A percentile compares a stretch with the other conserved stretches of the same genome.
phyloP scores from a whole-genome alignment of 257 asterid species.

The Jacaranda mimosifolia region DNA sequence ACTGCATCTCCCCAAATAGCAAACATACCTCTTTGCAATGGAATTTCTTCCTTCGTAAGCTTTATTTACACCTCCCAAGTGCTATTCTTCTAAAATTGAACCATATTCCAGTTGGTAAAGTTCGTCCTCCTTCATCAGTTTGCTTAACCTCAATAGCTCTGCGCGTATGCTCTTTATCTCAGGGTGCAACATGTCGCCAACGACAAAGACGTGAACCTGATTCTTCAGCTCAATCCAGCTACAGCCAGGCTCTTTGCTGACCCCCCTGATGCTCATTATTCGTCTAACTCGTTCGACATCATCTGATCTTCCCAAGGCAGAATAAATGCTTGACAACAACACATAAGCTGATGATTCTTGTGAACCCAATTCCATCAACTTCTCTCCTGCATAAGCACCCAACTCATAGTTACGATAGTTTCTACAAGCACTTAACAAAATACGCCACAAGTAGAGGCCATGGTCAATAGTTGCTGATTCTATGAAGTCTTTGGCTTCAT shows the following conservation, averaged over 20 bases:
- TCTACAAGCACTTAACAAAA: conserved; percentile 76
- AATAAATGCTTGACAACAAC: conserved; percentile 79
- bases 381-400: conserved; percentile 93
- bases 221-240: conserved; percentile 92
- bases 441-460: conserved; percentile 83
- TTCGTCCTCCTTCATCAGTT: conserved; percentile 66
- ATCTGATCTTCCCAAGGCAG: conserved; percentile 66
- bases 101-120: conserved; percentile 43
- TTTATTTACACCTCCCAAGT: neutral
- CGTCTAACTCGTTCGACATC: conserved; percentile 77
- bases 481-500: conserved; percentile 75
- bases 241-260: conserved; percentile 89
- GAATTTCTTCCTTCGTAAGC: too few species aligned
- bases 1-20: too few species aligned
- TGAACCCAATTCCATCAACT: conserved; percentile 75
- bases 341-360: conserved; percentile 86
- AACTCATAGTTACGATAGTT: conserved; percentile 73
- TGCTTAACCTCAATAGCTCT: conserved; percentile 55
- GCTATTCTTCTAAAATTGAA: conserved; percentile 35
- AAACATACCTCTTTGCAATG: too few species aligned
- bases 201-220: conserved; percentile 82
- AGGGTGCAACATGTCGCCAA: conserved; percentile 77
- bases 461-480: conserved; percentile 69
- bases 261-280: conserved; percentile 71
- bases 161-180: conserved; percentile 57